A percentile compares a stretch with the other conserved stretches of the same genome.
These are phyloP conservation scores for Phytophthora tentaculata DNA, from an alignment of 352 stramenopile genomes.

Conservation along the genomic window DNA sequence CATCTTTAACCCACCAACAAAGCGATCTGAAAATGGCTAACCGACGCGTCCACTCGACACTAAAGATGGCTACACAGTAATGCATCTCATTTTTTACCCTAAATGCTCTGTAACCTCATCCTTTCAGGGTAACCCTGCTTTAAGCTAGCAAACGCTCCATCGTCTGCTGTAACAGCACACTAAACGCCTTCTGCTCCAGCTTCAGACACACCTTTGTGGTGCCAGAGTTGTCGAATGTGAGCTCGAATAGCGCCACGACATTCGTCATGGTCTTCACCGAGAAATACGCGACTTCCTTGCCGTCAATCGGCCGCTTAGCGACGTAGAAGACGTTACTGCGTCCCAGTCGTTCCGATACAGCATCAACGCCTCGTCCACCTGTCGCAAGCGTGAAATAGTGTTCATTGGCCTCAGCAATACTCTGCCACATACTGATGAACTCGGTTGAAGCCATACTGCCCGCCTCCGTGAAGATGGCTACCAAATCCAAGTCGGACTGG, in stretches of 20 bases:
- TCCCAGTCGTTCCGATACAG: slow-evolving; percentile 88
- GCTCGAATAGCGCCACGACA: slow-evolving; percentile 93
- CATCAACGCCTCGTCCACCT: slow-evolving; percentile 71
- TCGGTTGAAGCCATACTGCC: slow-evolving; percentile 91
- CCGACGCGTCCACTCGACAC: slow-evolving; percentile 12
- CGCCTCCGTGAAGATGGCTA: slow-evolving; percentile 87
- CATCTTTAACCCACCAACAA: slow-evolving; percentile 8
- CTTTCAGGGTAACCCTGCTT: neutral
- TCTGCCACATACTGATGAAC: slow-evolving; percentile 97
- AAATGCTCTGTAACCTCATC: neutral
- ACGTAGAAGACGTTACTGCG: slow-evolving; percentile 95
- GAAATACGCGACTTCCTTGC: slow-evolving; percentile 97
- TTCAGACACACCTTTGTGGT: slow-evolving; percentile 95
- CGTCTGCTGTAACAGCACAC: slow-evolving; percentile 86
- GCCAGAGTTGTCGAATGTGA: slow-evolving; percentile 95
- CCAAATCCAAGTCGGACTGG: slow-evolving; percentile 92
- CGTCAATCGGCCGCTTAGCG: slow-evolving; percentile 92
- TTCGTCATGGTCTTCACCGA: slow-evolving; percentile 94
- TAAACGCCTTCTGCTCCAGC: slow-evolving; percentile 93
- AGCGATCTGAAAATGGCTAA: slow-evolving; percentile 1
- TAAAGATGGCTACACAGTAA: slow-evolving; percentile 14
- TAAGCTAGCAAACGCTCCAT: slow-evolving; percentile 80
- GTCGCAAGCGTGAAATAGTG: slow-evolving; percentile 92
- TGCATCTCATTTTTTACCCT: slow-evolving; percentile 30
- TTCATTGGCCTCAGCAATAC: slow-evolving; percentile 95